Base-by-base conservation (phyloP, 1,284 basidiomycete genomes). In the Hemileia vastatrix region DNA sequence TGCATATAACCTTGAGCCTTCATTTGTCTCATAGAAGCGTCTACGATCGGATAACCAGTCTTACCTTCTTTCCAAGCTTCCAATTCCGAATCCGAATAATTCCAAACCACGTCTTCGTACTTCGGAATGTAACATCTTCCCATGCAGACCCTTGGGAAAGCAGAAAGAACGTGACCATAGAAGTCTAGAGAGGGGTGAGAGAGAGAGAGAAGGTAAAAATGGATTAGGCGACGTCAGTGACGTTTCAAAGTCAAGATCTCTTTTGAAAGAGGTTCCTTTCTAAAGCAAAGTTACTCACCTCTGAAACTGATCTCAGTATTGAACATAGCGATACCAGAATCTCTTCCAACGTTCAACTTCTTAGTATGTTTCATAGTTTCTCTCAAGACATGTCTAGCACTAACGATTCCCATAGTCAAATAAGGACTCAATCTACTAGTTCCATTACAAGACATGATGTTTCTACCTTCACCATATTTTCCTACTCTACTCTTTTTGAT, bases 31-130 rank as follows among this genome's bases (percentile, higher is more conserved):
- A 69, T 67, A 2, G 68, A 67, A 11, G 71, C 71, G 43, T 72
- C 71, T 36, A 72, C 70, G 57, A 72, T 70, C 15, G 71, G 71
- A 54, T 72, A 72, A 11, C 71, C 71, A 0, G 71, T 72, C 11
- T 33, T 53, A 11, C 71, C 71, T 36, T 71, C 57, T 36, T 70
- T 69, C 71, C 71, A 72, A 1, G 66, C 68, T 23, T 68, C 27
- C 0, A 72, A 60, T 15, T 44, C 15, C 2, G 45, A 19, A 33
- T 71, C 67, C 23, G 64, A 64, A n/a, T 40, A 54, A 55, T 72
- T 70, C 71, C 71, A 72, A 36, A 55, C 56, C 50, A 72, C 68
- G 33, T 67, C 50, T 55, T 73, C 71, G 68, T 71, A 72, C 55
- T 70, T 70, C 49, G 64, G 66, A 40, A 72, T 64, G n/a, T n/a